Evolutionary conservation across 257 asterid species (phyloP), one percentile per base, ranked within the genome.

Genomic region (Gentiana macrophylla): DNA sequence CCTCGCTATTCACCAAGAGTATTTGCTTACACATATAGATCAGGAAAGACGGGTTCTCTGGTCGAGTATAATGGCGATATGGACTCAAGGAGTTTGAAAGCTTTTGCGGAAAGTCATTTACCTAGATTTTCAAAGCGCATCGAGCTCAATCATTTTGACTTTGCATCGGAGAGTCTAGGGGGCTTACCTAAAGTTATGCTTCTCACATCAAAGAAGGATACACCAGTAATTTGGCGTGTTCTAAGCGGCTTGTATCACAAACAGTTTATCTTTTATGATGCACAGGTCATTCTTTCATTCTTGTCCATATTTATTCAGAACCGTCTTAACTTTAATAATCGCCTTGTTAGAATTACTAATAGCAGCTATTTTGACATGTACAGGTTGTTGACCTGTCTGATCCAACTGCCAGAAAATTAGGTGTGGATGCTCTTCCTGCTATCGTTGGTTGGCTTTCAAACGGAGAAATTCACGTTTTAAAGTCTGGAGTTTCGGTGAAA

Each of bases 221-320:
- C 95, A 15, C 98, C 98, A 3, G 79, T 81, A 37, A 92, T 92
- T 57, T 92, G 98, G 98, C 92, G 89, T 50, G 82, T 75, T 44
- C 80, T 91, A 51, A 87, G 94, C 63, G 98, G 98, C 67, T 68
- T 91, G 67, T 81, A 79, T 68, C 81, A 53, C 71, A 81, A 80
- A 53, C 82, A 81, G n/a, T 74, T 83, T 48, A 49, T 55, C 45
- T 83, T 92, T 82, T 83, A 77, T n/a, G 90, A 92, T 60, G 83
- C 84, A 1, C 77, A 83, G 98, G 98, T 92, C 75, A 54, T 35
- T 37, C 70, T 44, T 15, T 32, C 3, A 48, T 55, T 57, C 15
- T 49, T 13, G 9, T 43, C 12, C 36, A 32, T 46, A 6, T 34
- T 58, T 37, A 37, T 6, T 32, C 33, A 5, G 13, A 11, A 10